phyloP scores from a whole-genome alignment of 495 filamentous ascomycete species.

The Aspergillus asperescens region DNA sequence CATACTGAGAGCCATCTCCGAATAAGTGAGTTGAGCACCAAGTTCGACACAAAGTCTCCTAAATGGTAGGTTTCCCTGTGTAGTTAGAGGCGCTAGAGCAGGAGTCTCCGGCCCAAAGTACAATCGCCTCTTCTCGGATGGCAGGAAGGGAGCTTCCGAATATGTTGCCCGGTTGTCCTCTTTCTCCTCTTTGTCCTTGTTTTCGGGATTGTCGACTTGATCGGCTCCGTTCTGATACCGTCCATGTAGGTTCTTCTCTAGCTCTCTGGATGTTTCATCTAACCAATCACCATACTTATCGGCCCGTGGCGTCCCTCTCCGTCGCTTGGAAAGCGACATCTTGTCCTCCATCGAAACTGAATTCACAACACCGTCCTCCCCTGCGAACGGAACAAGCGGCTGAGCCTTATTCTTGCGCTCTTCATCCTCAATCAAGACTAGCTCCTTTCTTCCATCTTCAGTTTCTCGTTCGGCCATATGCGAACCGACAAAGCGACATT shows the following conservation, averaged over 20 bases:
- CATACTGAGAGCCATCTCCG: conserved; percentile 94
- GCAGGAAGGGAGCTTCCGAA: conserved; percentile 74
- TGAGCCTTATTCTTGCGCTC: conserved; percentile 40
- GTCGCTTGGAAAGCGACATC: conserved; percentile 61
- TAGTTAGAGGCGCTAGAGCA: conserved; percentile 80
- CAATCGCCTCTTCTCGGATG: conserved; percentile 86
- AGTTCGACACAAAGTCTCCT: conserved; percentile 84
- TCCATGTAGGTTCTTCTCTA: conserved; percentile 44
- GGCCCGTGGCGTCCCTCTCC: conserved; percentile 60
- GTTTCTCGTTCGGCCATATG: conserved; percentile 72
- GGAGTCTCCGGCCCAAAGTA: conserved; percentile 95
- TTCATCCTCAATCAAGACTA: conserved; percentile 61
- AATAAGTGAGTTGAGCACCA: conserved; percentile 91
- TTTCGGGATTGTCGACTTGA: conserved; percentile 29
- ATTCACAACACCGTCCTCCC: conserved; percentile 68
- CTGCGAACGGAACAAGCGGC: conserved; percentile 29
- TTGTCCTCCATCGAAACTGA: conserved; percentile 61
- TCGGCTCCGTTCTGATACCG: conserved; percentile 19
- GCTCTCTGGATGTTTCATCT: conserved; percentile 51
- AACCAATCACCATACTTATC: conserved; percentile 74
- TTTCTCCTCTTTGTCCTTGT: conserved; percentile 27
- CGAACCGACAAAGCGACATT: conserved; percentile 78
- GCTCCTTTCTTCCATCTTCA: conserved; percentile 73
- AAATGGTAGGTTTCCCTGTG: conserved; percentile 96
- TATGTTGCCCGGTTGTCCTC: conserved; percentile 74